Percentiles rank a stretch among this genome's conserved stretches.
Conservation (phyloP, 1,139 yeast genomes). For the Candida sanyaensis region DNA sequence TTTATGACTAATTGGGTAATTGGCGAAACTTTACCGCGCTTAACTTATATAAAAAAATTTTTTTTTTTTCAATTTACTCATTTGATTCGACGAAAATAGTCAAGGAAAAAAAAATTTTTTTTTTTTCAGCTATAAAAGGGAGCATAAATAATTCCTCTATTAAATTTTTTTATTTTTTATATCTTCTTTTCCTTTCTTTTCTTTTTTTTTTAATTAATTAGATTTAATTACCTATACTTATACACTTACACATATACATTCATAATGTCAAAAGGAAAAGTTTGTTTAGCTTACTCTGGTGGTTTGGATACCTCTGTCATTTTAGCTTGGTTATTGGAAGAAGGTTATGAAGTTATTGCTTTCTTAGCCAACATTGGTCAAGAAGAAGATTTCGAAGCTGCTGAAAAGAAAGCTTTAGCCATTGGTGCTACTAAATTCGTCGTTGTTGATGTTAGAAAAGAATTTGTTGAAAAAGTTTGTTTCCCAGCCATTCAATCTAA, state of each 20-base stretch:
- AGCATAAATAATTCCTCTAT: not conserved
- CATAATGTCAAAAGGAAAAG: slow-evolving; percentile 92
- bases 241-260: not conserved
- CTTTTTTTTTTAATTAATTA: no score
- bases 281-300: slow-evolving; percentile 98
- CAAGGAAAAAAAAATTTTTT: not conserved
- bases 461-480: slow-evolving; percentile 86
- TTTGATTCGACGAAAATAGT: not conserved
- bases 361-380: slow-evolving; percentile 98
- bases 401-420: slow-evolving; percentile 92
- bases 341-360: slow-evolving; percentile 97
- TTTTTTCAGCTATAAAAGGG: slow-evolving; percentile 2
- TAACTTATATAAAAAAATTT: slow-evolving; percentile 27
- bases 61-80: slow-evolving; percentile 1
- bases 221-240: not conserved
- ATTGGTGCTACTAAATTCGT: slow-evolving; percentile 97
- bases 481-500: slow-evolving; percentile 97
- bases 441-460: slow-evolving; percentile 90
- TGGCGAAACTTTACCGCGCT: slow-evolving; percentile 36
- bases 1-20: slow-evolving; percentile 42
- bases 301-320: slow-evolving; percentile 98
- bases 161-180: not conserved
- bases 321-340: slow-evolving; percentile 95
- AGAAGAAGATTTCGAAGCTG: slow-evolving; percentile 98
- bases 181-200: not conserved